Evolutionary conservation across 2,329 filamentous ascomycete species (phyloP), one percentile per base, ranked within the genome.

Genomic region (Scedosporium dehoogii): DNA sequence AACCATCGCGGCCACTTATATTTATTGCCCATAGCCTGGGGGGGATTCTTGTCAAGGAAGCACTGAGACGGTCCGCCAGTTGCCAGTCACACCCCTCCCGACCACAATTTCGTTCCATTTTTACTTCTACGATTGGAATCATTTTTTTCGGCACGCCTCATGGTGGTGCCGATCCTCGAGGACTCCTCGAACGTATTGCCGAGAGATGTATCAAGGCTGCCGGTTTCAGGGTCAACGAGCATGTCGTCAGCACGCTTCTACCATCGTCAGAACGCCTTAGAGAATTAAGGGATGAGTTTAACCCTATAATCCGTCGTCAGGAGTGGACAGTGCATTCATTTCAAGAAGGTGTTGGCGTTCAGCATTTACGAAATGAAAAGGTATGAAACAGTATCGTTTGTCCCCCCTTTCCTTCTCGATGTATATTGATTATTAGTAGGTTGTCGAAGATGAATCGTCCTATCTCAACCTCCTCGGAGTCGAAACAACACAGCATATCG

Each of bases 101-200:
- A 3, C 7, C 60, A 3, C 61, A 67, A 7, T 60, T 70, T 4
- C 53, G 25, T 10, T 3, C 7, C 6, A 58, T 66, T 16, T 70
- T 71, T 16, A 46, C 68, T 1, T 66, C 68, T 0, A 72, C 71
- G 0, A 60, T 55, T 0, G 71, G 70, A 1, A 57, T 74, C 1
- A 44, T 75, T 0, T 75, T 76, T 41, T 70, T 75, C 10, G 73
- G 73, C 0, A 74, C 73, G 0, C 73, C 73, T 0, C 73, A 75
- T 58, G 62, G 66, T 5, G 67, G 73, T 33, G 60, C 69, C 3
- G 64, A 71, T 62, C 67, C 68, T 25, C 56, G 68, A 55, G 57
- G 65, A 21, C 1, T 66, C 53, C 4, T 73, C 0, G 64, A 73
- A 0, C 66, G 63, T 10, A 33, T 68, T 16, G 6, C 67, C 2